Percentiles rank a stretch among this genome's conserved stretches.
phyloP scores from a whole-genome alignment of 1,284 basidiomycete genomes.

The Puccinia hordei region DNA sequence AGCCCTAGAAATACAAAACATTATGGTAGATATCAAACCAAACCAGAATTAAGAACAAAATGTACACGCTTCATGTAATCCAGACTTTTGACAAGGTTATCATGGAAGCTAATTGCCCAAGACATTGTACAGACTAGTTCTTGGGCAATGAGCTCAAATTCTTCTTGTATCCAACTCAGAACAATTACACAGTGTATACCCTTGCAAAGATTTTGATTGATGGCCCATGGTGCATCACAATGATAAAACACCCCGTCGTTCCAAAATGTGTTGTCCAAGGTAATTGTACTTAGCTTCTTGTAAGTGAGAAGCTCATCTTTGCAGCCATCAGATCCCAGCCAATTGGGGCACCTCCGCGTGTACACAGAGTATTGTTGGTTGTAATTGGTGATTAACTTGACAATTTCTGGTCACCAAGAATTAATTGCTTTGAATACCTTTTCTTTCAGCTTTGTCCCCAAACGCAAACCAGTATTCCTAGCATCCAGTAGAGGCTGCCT shows the following conservation, averaged over 20 bases:
- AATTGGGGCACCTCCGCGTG: neutral
- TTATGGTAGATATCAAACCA: neutral
- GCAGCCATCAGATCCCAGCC: neutral
- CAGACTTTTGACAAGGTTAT: neutral
- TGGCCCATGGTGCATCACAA: neutral
- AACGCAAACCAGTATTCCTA: neutral
- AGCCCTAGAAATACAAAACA: neutral
- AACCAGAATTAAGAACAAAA: neutral
- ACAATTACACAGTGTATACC: neutral
- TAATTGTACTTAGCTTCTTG: neutral
- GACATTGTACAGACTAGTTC: neutral
- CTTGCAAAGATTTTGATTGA: neutral
- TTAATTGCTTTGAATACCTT: constrained; percentile 13
- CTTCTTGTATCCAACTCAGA: neutral
- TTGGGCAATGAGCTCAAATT: constrained; percentile 10
- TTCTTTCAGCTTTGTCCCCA: neutral
- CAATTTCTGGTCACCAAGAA: neutral
- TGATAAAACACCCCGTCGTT: constrained; percentile 7
- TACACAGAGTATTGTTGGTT: neutral
- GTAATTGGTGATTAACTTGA: neutral
- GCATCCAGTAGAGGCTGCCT: constrained; percentile 3
- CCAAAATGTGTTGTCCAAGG: neutral
- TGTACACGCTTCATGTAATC: neutral
- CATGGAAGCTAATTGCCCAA: neutral
- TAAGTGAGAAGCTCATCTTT: neutral